Evolutionary conservation across 2,329 filamentous ascomycete genomes (phyloP), one percentile per base, ranked within the genome.

Genomic region (Microsporum audouinii): DNA sequence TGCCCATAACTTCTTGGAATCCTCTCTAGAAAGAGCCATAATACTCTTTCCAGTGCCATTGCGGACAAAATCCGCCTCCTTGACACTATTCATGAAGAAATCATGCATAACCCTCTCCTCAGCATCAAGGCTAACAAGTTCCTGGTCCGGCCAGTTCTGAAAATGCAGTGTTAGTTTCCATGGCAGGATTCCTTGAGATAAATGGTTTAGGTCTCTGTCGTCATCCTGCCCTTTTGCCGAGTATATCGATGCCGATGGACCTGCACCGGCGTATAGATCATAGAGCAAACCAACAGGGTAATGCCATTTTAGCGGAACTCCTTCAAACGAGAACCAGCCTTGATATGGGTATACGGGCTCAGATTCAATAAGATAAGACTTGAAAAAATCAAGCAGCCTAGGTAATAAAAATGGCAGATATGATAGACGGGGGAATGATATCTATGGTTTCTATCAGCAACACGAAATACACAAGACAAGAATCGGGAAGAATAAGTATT

Each of bases 1-100:
- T 65, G 86, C 82, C 90, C 91, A 96, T 38, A 96, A 79, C 36
- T 87, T 83, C 5, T 86, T 89, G 12, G 89, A 94, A 71, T 95
- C 86, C 53, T 88, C 85, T 71, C 91, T 91, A 63, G 87, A 90
- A 69, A 96, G 78, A 60, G 85, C 87, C 89, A 96, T 95, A 69
- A 95, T 91, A 63, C 88, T 87, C 71, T 92, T 91, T 14, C 89
- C 90, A 60, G 88, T 94, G 51, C 91, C 90, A 67, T 94, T 92
- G 58, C 91, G 84, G 58, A 95, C 79, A 67, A 91, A 95, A 73
- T 96, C 91, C 34, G 91, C 91, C 80, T 88, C 86, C 70, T 88
- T 88, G 64, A 88, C 85, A 59, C 80, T 84, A 65, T 88, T 87
- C 60, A 86, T 84, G 68, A 83, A 88, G 0, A 84, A 78, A 70